These are phyloP conservation scores for Nakaseomyces delphensis DNA, from an alignment of 1,139 yeast genomes.

Conservation along the genomic window DNA sequence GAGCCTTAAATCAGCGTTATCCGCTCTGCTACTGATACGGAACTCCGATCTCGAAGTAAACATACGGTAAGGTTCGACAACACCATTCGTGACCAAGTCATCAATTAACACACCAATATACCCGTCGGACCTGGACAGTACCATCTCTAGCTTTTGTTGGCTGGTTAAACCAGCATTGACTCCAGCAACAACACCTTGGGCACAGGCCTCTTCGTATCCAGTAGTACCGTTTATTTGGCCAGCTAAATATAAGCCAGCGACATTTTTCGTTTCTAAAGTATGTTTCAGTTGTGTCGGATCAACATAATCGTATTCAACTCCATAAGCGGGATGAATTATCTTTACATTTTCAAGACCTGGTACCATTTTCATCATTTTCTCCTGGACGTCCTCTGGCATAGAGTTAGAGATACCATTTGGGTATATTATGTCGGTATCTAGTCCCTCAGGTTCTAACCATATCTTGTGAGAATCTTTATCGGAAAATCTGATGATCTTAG, in stretches of 20 bases:
- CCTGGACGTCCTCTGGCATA: conserved; percentile 91
- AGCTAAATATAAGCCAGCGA: conserved; percentile 75
- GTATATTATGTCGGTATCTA: conserved; percentile 73
- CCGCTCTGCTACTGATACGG: conserved; percentile 80
- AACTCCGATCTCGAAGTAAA: conserved; percentile 94
- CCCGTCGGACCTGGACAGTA: conserved; percentile 69
- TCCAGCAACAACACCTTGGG: conserved; percentile 95
- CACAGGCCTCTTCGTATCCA: conserved; percentile 97
- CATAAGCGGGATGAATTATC: conserved; percentile 93
- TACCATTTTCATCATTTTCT: conserved; percentile 60
- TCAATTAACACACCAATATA: conserved; percentile 89
- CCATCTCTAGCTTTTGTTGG: conserved; percentile 39
- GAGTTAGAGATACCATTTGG: conserved; percentile 97
- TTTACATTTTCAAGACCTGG: conserved; percentile 83
- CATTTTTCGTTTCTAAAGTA: conserved; percentile 74
- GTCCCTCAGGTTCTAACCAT: conserved; percentile 97
- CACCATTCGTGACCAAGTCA: conserved; percentile 91
- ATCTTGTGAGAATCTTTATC: conserved; percentile 69
- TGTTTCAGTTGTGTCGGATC: conserved; percentile 81
- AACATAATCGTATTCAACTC: conserved; percentile 94
- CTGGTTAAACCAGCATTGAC: conserved; percentile 60
- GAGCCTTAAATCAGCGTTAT: conserved; percentile 82
- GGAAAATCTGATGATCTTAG: conserved; percentile 74
- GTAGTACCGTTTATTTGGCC: conserved; percentile 99
- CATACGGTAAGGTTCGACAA: conserved; percentile 96